phyloP scores from a whole-genome alignment of 139 green algal species.

The Picochlorum sp. region DNA sequence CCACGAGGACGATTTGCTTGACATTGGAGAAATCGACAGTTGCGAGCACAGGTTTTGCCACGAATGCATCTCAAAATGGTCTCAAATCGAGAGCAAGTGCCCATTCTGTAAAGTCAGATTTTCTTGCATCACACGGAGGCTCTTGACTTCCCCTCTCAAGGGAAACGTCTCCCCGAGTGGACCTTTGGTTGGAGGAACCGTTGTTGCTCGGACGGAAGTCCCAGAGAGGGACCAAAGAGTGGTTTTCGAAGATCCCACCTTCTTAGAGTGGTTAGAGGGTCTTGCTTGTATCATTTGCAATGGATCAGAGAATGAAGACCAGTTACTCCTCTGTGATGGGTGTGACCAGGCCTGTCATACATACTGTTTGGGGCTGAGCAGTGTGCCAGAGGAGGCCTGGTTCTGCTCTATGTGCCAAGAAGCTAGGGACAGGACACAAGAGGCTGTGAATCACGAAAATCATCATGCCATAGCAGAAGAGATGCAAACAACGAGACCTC shows the following conservation, averaged over 20 bases:
- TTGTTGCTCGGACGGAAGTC: constrained; percentile 15
- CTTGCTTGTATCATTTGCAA: constrained; percentile 38
- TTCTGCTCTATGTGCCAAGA: constrained; percentile 35
- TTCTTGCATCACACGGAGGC: constrained; percentile 39
- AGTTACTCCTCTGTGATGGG: constrained; percentile 61
- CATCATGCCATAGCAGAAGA: too few species aligned
- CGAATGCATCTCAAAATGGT: constrained; percentile 54
- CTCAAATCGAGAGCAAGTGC: constrained; percentile 50
- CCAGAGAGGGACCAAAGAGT: constrained; percentile 34
- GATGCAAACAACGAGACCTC: too few species aligned
- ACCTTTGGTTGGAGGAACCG: constrained; percentile 17
- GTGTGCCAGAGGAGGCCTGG: constrained; percentile 54
- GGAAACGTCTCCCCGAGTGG: neutral
- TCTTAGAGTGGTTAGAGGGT: constrained; percentile 26
- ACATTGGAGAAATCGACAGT: constrained; percentile 46
- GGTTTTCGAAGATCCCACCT: constrained; percentile 32
- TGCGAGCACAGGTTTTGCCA: constrained; percentile 60
- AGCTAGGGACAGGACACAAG: neutral
- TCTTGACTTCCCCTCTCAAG: constrained; percentile 7
- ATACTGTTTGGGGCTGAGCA: constrained; percentile 46
- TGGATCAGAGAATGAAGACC: constrained; percentile 41
- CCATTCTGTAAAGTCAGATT: constrained; percentile 63
- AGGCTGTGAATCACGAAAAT: neutral
- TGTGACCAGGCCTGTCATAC: constrained; percentile 64
- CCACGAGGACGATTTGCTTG: constrained; percentile 28